A percentile compares a stretch with the other conserved stretches of the same genome.
phyloP scores from a whole-genome alignment of 129 eudicot genomes.

The Oenanthe sinensis region DNA sequence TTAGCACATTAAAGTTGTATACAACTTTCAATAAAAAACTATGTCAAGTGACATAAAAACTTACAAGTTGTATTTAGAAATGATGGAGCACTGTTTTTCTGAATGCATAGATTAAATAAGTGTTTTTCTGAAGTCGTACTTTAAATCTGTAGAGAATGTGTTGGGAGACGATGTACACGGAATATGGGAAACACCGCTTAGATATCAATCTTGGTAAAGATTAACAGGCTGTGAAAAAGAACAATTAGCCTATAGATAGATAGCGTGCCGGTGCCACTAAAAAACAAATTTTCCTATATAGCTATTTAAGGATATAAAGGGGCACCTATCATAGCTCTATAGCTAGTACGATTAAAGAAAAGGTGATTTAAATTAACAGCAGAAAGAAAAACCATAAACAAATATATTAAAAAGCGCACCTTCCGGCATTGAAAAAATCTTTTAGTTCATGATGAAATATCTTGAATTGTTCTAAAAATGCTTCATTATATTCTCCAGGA shows the following conservation, averaged over 20 bases:
- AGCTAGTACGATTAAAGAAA: neutral
- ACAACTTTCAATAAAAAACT: neutral
- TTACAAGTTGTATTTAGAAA: no score
- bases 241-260: neutral
- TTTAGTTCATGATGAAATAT: slow-evolving; percentile 88
- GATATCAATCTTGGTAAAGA: neutral
- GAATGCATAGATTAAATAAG: neutral
- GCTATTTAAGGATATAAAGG: neutral
- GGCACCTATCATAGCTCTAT: neutral
- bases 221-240: neutral
- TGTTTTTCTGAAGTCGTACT: neutral
- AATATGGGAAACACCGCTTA: neutral
- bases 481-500: slow-evolving; percentile 76
- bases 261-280: no score
- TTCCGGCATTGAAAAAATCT: slow-evolving; percentile 98
- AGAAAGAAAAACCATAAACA: neutral
- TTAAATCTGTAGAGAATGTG: neutral
- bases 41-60: neutral
- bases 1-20: neutral
- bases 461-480: slow-evolving; percentile 84
- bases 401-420: slow-evolving; percentile 27
- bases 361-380: neutral
- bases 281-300: neutral
- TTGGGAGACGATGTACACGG: neutral
- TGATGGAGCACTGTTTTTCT: neutral